Evolutionary conservation across 129 eudicot species (phyloP).

Genomic region (Kitagawia praeruptora): DNA sequence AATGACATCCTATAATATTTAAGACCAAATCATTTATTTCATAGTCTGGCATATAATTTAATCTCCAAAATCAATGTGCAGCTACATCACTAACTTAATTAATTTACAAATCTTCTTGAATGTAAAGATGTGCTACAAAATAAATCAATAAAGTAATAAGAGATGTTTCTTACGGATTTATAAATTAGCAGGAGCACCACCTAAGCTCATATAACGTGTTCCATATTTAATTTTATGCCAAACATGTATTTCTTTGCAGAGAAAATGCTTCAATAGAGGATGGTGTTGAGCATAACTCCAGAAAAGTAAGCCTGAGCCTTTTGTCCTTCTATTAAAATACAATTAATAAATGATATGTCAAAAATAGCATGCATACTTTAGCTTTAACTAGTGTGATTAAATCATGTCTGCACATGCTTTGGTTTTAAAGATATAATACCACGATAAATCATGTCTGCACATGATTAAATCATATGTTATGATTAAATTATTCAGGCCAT

Average conservation of each 20-base stretch:
- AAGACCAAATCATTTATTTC: neutral
- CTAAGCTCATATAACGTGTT: no score
- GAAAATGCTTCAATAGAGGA: neutral
- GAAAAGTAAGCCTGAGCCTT: neutral
- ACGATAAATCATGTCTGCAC: no score
- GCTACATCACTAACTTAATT: neutral
- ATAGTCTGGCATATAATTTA: neutral
- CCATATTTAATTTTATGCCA: no score
- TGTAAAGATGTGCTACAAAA: neutral
- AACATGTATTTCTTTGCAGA: no score
- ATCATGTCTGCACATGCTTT: neutral
- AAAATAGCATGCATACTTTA: neutral
- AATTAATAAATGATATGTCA: no score
- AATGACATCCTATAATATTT: neutral
- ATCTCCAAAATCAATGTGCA: neutral
- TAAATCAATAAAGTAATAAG: neutral
- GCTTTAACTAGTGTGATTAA: neutral
- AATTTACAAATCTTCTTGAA: neutral
- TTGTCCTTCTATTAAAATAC: no score
- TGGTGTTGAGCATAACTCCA: neutral
- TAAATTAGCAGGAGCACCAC: no score
- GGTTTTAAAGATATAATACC: neutral
- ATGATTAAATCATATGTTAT: neutral
- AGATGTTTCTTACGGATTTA: no score
- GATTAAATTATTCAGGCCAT: no score